phyloP scores from a whole-genome alignment of 2,329 filamentous ascomycete species.

The Aspergillus terreus region DNA sequence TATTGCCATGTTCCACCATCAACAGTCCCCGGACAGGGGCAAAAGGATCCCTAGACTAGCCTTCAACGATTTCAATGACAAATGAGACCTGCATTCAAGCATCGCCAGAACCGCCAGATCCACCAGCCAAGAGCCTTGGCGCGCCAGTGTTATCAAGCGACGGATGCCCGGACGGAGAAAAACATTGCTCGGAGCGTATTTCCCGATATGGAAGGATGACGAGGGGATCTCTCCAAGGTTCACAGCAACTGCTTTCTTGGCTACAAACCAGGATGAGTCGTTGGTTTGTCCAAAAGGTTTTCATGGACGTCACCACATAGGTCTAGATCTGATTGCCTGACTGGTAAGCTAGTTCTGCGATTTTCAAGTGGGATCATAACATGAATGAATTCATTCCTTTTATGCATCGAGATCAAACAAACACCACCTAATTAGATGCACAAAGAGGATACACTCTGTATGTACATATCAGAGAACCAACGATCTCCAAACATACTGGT shows the following conservation, averaged over 20 bases:
- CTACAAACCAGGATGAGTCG: too few relatives aligned
- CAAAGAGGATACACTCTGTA: not conserved
- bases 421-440: not conserved
- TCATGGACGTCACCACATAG: too few relatives aligned
- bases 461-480: not conserved
- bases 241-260: too few relatives aligned
- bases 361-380: too few relatives aligned
- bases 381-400: too few relatives aligned
- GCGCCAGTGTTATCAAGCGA: not conserved
- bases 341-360: too few relatives aligned
- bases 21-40: too few relatives aligned
- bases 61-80: not conserved
- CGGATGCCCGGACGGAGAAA: not conserved
- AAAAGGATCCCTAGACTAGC: not conserved
- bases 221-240: too few relatives aligned
- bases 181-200: slow-evolving; percentile 1
- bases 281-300: too few relatives aligned
- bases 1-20: too few relatives aligned
- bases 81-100: not conserved
- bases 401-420: too few relatives aligned
- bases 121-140: slow-evolving; percentile 5
- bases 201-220: not conserved
- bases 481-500: not conserved
- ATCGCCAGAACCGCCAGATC: not conserved
- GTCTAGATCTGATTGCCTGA: too few relatives aligned